Evolutionary conservation across 176 grass and related monocot species (phyloP).

Genomic region (Triticum urartu): DNA sequence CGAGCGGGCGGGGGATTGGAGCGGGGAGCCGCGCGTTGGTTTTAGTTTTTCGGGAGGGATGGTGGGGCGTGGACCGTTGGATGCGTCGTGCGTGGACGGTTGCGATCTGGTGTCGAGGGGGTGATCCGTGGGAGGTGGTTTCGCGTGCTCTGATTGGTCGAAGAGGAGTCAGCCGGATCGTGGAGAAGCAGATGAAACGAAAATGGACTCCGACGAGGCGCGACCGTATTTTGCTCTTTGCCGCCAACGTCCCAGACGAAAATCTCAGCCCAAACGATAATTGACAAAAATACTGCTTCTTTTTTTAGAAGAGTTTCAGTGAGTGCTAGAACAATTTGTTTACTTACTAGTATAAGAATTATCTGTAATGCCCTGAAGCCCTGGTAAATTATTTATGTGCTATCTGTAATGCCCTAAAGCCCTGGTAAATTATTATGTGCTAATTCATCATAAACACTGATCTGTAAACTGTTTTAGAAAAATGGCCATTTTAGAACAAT

Average conservation of each 20-base stretch:
- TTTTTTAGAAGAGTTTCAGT: not conserved
- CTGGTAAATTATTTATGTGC: no score
- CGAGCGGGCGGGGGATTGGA: not conserved
- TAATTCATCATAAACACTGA: no score
- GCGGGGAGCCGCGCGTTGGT: not conserved
- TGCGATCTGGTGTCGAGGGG: not conserved
- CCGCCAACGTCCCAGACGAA: not conserved
- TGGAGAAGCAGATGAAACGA: not conserved
- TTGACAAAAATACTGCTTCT: not conserved
- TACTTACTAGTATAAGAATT: no score
- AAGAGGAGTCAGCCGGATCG: not conserved
- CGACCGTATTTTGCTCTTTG: not conserved
- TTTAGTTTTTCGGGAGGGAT: not conserved
- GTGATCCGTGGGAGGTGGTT: not conserved
- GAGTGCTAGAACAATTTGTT: no score
- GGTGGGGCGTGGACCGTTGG: not conserved
- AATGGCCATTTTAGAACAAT: no score
- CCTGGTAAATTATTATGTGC: no score
- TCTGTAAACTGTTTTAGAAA: no score
- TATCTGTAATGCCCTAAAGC: no score
- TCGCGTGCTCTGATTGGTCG: not conserved
- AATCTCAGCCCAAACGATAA: no score
- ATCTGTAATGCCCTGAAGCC: no score
- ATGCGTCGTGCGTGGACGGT: rapidly evolving
- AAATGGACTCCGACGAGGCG: not conserved